Evolutionary conservation across 192 early-diverging fungal genomes (phyloP).

Genomic region (Umbelopsis isabellina): DNA sequence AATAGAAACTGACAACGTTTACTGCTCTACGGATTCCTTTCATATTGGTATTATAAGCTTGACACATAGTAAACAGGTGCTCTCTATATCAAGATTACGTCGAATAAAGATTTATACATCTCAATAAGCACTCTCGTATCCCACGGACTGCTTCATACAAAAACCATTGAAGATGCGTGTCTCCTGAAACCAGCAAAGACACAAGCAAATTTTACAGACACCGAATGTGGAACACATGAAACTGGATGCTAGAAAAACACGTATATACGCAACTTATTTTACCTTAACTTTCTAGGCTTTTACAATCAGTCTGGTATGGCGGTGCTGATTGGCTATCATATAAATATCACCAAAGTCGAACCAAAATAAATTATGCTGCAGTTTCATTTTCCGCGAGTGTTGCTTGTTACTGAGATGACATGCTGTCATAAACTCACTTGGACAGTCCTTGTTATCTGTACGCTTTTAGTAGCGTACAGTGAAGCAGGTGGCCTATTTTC

Average conservation of each 20-base stretch:
- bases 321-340: not conserved
- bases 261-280: not conserved
- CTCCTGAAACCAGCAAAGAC: too few relatives aligned
- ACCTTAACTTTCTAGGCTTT: not conserved
- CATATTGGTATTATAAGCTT: too few relatives aligned
- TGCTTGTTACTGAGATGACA: slow-evolving; percentile 4
- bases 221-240: too few relatives aligned
- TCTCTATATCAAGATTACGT: too few relatives aligned
- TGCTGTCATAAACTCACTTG: not conserved
- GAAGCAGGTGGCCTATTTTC: slow-evolving; percentile 11
- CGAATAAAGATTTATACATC: too few relatives aligned
- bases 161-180: too few relatives aligned
- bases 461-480: not conserved
- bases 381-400: not conserved
- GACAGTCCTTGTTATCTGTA: not conserved
- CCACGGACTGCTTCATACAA: too few relatives aligned
- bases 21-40: not conserved
- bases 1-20: not conserved
- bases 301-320: not conserved
- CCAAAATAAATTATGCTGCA: too few relatives aligned
- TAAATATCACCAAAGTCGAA: not conserved
- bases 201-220: too few relatives aligned
- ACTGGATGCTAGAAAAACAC: too few relatives aligned
- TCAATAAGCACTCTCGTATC: too few relatives aligned
- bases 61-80: too few relatives aligned